Percentiles rank a stretch among this genome's conserved stretches.
Conservation (phyloP, 2,329 filamentous ascomycete species). For the Neofusicoccum sp. region DNA sequence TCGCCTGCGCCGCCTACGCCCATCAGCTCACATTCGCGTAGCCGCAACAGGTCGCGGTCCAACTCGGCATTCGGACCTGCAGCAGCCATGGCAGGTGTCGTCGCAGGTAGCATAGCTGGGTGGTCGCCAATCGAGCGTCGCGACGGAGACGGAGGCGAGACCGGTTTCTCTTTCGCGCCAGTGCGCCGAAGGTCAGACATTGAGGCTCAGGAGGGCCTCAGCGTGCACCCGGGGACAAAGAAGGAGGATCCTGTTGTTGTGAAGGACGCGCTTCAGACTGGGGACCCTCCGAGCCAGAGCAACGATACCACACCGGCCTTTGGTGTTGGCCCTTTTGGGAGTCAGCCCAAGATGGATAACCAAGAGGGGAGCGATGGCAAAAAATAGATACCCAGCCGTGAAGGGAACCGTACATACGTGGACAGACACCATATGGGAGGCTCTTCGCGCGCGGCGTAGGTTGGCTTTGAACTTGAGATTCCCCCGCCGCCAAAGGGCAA, state of each 20-base stretch:
- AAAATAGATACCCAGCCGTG: constrained; percentile 14
- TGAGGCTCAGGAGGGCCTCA: constrained; percentile 44
- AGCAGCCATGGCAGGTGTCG: constrained; percentile 79
- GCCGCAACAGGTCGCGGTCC: constrained; percentile 63
- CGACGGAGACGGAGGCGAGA: constrained; percentile 34
- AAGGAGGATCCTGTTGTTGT: constrained; percentile 48
- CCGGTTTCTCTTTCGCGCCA: constrained; percentile 42
- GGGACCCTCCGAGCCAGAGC: constrained; percentile 46
- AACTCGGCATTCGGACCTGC: constrained; percentile 72
- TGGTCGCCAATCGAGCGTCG: constrained; percentile 68
- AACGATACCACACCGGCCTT: constrained; percentile 46
- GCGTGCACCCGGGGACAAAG: constrained; percentile 51
- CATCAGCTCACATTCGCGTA: constrained; percentile 55
- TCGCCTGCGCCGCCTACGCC: constrained; percentile 49
- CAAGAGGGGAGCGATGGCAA: constrained; percentile 11
- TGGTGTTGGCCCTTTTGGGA: constrained; percentile 41
- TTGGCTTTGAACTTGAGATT: constrained; percentile 4
- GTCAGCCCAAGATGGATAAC: constrained; percentile 34
- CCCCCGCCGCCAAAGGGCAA: neutral
- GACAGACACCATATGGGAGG: neutral
- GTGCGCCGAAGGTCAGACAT: constrained; percentile 38
- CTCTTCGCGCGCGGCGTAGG: neutral
- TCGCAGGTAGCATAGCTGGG: constrained; percentile 72
- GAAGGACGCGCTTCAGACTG: constrained; percentile 13
- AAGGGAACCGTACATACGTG: neutral